Conservation (phyloP, 345 rosid species). For the Populus tremula region DNA sequence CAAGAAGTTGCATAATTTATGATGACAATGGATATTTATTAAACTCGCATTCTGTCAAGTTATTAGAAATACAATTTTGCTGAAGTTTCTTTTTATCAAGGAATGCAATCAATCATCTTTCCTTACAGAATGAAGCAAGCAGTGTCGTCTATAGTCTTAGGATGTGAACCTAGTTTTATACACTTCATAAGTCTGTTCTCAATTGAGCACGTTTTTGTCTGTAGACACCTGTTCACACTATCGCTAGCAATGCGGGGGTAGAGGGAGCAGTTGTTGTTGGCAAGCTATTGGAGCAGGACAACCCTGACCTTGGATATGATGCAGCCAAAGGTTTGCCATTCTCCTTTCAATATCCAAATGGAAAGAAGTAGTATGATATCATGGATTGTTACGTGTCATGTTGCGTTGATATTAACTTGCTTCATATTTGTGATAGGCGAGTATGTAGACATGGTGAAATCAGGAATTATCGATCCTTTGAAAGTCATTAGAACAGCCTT, state of each 20-base stretch:
- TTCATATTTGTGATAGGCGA: conserved; percentile 46
- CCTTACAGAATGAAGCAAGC: neutral
- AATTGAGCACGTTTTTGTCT: conserved; percentile 3
- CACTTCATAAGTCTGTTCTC: neutral
- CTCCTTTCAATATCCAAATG: neutral
- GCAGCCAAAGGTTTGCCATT: conserved; percentile 43
- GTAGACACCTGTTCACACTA: conserved; percentile 38
- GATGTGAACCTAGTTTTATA: neutral
- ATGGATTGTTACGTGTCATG: neutral
- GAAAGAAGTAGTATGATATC: neutral
- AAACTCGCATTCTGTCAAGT: no score
- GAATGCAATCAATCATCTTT: no score
- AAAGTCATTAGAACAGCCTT: conserved; percentile 95
- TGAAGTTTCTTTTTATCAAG: no score
- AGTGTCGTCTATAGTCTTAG: neutral
- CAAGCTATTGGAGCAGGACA: conserved; percentile 42
- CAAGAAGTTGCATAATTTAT: no score
- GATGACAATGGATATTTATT: no score
- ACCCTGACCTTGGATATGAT: conserved; percentile 45
- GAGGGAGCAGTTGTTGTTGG: conserved; percentile 50
- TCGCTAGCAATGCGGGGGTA: conserved; percentile 42
- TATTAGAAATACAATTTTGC: no score
- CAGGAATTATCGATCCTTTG: conserved; percentile 87
- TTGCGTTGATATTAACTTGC: neutral
- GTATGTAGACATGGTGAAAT: conserved; percentile 86